Percentiles rank a stretch among this genome's conserved stretches.
phyloP scores from a whole-genome alignment of 1,139 yeast genomes.

The Waltiozyma sp. region DNA sequence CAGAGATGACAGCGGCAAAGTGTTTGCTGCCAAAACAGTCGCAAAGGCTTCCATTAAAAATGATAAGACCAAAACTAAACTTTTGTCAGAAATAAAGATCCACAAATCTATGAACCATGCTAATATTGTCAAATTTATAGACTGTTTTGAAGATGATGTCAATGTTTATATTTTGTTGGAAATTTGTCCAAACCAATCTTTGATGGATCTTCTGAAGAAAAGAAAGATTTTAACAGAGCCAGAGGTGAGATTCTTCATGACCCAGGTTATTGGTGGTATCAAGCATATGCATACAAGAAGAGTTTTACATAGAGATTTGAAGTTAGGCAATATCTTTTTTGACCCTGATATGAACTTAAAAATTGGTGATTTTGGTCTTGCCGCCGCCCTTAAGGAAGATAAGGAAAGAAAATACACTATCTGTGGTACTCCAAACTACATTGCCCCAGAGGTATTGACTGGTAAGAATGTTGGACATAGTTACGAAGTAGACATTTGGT shows the following conservation, averaged over 20 bases:
- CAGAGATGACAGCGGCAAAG: slow-evolving; percentile 76
- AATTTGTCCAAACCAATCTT: slow-evolving; percentile 85
- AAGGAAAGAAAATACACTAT: slow-evolving; percentile 80
- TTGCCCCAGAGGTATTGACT: slow-evolving; percentile 92
- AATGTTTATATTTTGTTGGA: slow-evolving; percentile 89
- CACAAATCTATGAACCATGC: slow-evolving; percentile 87
- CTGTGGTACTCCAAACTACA: slow-evolving; percentile 97
- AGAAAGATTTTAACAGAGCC: slow-evolving; percentile 81
- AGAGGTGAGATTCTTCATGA: slow-evolving; percentile 83
- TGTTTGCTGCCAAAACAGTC: slow-evolving; percentile 94
- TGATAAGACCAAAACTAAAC: slow-evolving; percentile 83
- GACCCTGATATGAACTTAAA: slow-evolving; percentile 89
- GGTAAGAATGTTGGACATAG: slow-evolving; percentile 87
- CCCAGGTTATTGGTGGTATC: slow-evolving; percentile 89
- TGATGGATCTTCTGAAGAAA: slow-evolving; percentile 83
- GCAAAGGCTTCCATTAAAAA: slow-evolving; percentile 90
- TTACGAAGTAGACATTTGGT: slow-evolving; percentile 94
- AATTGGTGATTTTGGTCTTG: slow-evolving; percentile 94
- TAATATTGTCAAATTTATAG: slow-evolving; percentile 82
- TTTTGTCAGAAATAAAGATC: slow-evolving; percentile 86
- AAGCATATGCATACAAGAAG: slow-evolving; percentile 84
- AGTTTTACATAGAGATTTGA: slow-evolving; percentile 93
- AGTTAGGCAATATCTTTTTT: slow-evolving; percentile 87
- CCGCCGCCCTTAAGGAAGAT: slow-evolving; percentile 66
- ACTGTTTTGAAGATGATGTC: slow-evolving; percentile 90